These are phyloP conservation scores for Yarrowia deformans DNA, from an alignment of 805 yeast species.

Conservation along the genomic window DNA sequence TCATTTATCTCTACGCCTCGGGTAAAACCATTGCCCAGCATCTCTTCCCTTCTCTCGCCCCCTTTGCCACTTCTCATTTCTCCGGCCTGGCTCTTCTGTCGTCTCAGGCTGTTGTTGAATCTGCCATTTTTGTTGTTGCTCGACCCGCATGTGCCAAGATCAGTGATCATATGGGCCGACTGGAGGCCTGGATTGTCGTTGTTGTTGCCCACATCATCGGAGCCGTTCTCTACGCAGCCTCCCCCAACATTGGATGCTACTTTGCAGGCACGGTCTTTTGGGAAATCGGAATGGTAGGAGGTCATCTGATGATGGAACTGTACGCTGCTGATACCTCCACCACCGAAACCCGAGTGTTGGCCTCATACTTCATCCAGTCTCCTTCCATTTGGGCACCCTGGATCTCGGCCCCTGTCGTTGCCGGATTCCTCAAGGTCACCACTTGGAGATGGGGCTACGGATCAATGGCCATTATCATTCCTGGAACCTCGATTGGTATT, in stretches of 20 bases:
- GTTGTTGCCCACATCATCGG: constrained; percentile 28
- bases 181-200: constrained; percentile 27
- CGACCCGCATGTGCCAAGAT: constrained; percentile 35
- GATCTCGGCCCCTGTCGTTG: constrained; percentile 32
- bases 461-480: constrained; percentile 56
- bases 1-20: constrained; percentile 25
- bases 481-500: constrained; percentile 45
- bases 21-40: constrained; percentile 36
- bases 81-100: constrained; percentile 32
- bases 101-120: constrained; percentile 33
- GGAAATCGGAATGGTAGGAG: constrained; percentile 37
- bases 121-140: constrained; percentile 32
- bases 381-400: constrained; percentile 34
- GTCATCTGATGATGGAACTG: constrained; percentile 35
- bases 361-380: constrained; percentile 32
- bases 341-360: constrained; percentile 25
- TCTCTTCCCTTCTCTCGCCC: constrained; percentile 31
- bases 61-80: constrained; percentile 29
- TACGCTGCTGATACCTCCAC: constrained; percentile 30
- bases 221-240: constrained; percentile 29
- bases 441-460: constrained; percentile 64
- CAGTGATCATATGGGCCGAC: constrained; percentile 23
- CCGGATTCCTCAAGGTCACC: constrained; percentile 49
- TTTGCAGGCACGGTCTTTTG: constrained; percentile 33
- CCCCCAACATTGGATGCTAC: constrained; percentile 33